A percentile compares a stretch with the other conserved stretches of the same genome.
Evolutionary conservation across 495 filamentous ascomycete species (phyloP).

Genomic region (Aspergillus avenaceus): DNA sequence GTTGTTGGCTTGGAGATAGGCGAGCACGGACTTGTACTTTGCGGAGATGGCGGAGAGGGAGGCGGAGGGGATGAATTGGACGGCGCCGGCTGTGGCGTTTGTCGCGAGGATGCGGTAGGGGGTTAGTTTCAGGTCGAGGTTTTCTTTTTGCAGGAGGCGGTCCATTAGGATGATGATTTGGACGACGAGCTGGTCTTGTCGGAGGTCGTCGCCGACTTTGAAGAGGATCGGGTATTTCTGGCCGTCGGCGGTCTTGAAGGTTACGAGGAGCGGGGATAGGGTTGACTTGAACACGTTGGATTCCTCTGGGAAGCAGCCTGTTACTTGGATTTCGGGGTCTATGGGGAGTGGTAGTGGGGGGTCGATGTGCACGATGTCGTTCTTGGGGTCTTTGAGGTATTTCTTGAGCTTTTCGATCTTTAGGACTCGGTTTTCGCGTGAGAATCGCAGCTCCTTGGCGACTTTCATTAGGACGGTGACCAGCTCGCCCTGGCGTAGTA

Average conservation of each 20-base stretch:
- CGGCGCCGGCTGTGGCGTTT: constrained; percentile 78
- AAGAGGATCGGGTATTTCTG: constrained; percentile 87
- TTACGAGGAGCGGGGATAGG: constrained; percentile 83
- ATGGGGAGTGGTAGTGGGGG: constrained; percentile 86
- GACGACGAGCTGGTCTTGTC: constrained; percentile 96
- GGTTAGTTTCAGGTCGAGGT: constrained; percentile 90
- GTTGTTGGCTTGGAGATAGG: constrained; percentile 86
- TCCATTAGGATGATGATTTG: constrained; percentile 99
- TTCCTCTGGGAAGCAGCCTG: constrained; percentile 78
- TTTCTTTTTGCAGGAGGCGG: constrained; percentile 90
- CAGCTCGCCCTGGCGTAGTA: constrained; percentile 86
- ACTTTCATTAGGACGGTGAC: constrained; percentile 83
- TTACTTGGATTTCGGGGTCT: constrained; percentile 75
- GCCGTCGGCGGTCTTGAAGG: constrained; percentile 76
- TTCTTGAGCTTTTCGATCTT: constrained; percentile 82
- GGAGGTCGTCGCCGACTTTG: constrained; percentile 95
- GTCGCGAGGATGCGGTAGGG: constrained; percentile 97
- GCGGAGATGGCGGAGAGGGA: constrained; percentile 73
- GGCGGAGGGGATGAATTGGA: constrained; percentile 86
- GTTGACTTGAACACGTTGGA: constrained; percentile 93
- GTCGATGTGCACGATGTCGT: constrained; percentile 77
- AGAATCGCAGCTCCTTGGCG: constrained; percentile 81
- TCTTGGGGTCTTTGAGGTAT: constrained; percentile 80
- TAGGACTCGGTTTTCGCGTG: constrained; percentile 66
- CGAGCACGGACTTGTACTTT: constrained; percentile 79